A percentile compares a stretch with the other conserved stretches of the same genome.
These are phyloP conservation scores for Pascua sp. DNA, from an alignment of 1,284 basidiomycete genomes.

Conservation along the genomic window DNA sequence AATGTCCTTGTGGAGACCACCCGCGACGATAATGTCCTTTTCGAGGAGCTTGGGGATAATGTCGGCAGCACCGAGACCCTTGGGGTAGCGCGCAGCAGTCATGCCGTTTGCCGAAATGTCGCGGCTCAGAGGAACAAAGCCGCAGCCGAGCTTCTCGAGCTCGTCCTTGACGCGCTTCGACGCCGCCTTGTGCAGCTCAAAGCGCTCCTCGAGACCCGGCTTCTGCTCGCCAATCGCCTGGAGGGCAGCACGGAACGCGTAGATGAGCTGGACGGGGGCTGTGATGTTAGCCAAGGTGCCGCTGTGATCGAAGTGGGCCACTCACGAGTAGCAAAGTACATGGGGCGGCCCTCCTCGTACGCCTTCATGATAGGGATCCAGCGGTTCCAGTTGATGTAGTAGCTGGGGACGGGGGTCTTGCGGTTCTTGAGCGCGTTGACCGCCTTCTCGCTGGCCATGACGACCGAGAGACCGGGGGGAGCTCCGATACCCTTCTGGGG, in stretches of 20 bases:
- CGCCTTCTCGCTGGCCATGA: slow-evolving; percentile 77
- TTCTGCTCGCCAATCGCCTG: slow-evolving; percentile 62
- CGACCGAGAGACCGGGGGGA: slow-evolving; percentile 88
- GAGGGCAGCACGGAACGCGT: slow-evolving; percentile 80
- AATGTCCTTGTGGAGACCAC: slow-evolving; percentile 79
- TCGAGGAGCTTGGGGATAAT: slow-evolving; percentile 60
- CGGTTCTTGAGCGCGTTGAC: slow-evolving; percentile 70
- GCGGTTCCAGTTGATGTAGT: slow-evolving; percentile 89
- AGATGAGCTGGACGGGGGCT: slow-evolving; percentile 83
- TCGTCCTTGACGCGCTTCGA: slow-evolving; percentile 71
- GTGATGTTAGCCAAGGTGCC: slow-evolving; percentile 8
- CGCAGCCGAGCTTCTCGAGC: slow-evolving; percentile 68
- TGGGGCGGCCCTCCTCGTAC: slow-evolving; percentile 57
- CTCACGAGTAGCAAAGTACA: slow-evolving; percentile 85
- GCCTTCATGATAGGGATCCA: slow-evolving; percentile 93
- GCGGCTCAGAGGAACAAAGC: slow-evolving; percentile 61
- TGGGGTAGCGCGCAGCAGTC: slow-evolving; percentile 78
- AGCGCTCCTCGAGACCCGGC: slow-evolving; percentile 72
- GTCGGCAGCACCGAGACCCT: slow-evolving; percentile 68
- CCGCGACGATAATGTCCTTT: slow-evolving; percentile 78
- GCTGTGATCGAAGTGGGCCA: slow-evolving; percentile 1
- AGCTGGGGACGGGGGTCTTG: slow-evolving; percentile 67
- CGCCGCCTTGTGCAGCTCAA: slow-evolving; percentile 70
- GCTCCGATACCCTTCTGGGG: slow-evolving; percentile 93
- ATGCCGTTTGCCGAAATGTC: slow-evolving; percentile 83